Conservation (phyloP, 306 rosid genomes). For the Delonix regia region DNA sequence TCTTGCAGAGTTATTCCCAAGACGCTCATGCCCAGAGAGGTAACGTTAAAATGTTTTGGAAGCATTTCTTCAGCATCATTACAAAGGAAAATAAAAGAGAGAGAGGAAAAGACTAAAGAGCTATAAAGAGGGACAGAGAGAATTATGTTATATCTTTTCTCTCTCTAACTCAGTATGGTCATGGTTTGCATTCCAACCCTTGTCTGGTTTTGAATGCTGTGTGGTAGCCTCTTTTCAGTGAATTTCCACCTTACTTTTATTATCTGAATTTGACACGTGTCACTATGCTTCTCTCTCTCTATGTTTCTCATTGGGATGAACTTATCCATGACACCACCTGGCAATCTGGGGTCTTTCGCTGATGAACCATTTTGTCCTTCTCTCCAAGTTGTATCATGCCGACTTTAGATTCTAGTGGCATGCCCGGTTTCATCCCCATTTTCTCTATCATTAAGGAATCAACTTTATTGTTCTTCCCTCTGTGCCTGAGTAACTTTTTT, state of each 20-base stretch:
- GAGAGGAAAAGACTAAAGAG: conserved; percentile 51
- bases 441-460: conserved; percentile 12
- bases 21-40: conserved; percentile 99
- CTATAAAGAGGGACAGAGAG: conserved; percentile 14
- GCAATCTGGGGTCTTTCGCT: conserved; percentile 46
- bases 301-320: background rate
- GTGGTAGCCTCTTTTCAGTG: conserved; percentile 35
- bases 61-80: conserved; percentile 33
- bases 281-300: background rate
- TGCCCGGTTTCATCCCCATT: conserved; percentile 24
- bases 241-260: conserved; percentile 64
- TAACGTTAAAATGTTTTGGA: conserved; percentile 43
- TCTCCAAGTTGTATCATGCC: conserved; percentile 26
- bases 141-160: conserved; percentile 33
- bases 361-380: conserved; percentile 50
- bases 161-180: conserved; percentile 17
- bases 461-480: conserved; percentile 2
- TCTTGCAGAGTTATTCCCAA: conserved; percentile 88
- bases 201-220: background rate
- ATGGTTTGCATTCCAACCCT: conserved; percentile 23
- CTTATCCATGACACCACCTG: conserved; percentile 49
- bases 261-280: conserved; percentile 43
- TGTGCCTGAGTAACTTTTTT: background rate
- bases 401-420: conserved; percentile 39
- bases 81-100: background rate